Base-by-base conservation (phyloP, 2,329 filamentous ascomycete species). In the Periconia digitata region DNA sequence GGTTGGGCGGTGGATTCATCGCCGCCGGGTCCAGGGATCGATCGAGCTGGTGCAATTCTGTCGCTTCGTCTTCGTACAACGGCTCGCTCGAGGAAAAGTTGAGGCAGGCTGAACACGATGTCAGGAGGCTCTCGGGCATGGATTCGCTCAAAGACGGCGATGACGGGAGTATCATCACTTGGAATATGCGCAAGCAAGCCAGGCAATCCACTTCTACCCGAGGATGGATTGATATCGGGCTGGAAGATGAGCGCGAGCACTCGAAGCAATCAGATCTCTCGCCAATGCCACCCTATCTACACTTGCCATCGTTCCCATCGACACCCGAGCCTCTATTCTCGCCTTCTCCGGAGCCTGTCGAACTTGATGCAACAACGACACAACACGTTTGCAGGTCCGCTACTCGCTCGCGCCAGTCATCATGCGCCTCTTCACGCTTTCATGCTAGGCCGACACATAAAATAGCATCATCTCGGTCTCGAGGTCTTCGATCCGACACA, bases 381-480 rank as follows among this genome's bases (percentile, higher is more conserved):
- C 27, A 15, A 34, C 41, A 35, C 22, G 23, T 43, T n/a, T 32
- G 29, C 24, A 4, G 17, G 10, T n/a, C 41, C 18, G 27, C 41
- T 35, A 7, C 41, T 21, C 41, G 16, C 12, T 34, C 56, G 21
- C 58, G 63, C 10, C 63, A 62, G 17, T 55, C 51, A 12, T 67
- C 63, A 1, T 65, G 61, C 49, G 59, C 57, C 37, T 53, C 56
- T 18, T 58, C 58, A 16, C 58, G 64, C 12, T 50, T 56, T 20
- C 56, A 61, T 23, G 54, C 58, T n/a, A 57, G 63, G 17, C 59
- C 60, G 6, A 58, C 55, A 16, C 57, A 48, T 23, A 66, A 60
- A 47, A 64, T 68, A 38, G 64, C 63, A 2, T 67, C 64, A 3
- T 67, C 63, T 6, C 53, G 63, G 46, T 65, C 60, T 7, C 50